Percentiles rank a stretch among this genome's conserved stretches.
Evolutionary conservation across 108 stramenopile genomes (phyloP).

Genomic region (Schizochytrium sp.): DNA sequence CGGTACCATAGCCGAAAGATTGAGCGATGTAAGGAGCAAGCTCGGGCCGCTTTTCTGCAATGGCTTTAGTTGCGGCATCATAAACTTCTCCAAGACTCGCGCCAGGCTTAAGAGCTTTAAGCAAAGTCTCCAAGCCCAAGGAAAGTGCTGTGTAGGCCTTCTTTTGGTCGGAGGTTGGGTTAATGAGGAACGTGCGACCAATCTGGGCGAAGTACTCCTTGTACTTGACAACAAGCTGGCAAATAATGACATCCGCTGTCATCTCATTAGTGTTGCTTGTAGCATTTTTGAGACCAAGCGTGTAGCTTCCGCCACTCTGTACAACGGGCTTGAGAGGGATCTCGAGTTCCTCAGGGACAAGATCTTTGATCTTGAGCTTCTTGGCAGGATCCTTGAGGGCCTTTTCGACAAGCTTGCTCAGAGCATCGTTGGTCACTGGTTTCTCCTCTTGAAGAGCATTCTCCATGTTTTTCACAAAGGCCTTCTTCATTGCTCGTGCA

Average conservation of each 20-base stretch:
- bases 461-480: neutral
- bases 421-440: neutral
- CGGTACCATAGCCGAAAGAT: constrained; percentile 30
- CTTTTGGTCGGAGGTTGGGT: constrained; percentile 70
- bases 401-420: neutral
- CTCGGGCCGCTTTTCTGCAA: neutral
- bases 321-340: constrained; percentile 65
- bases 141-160: constrained; percentile 49
- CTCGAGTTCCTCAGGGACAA: constrained; percentile 70
- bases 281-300: constrained; percentile 62
- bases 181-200: constrained; percentile 75
- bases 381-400: constrained; percentile 34
- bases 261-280: constrained; percentile 25
- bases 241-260: constrained; percentile 71
- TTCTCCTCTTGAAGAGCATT: neutral
- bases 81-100: constrained; percentile 43
- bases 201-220: constrained; percentile 71
- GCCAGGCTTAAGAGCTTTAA: constrained; percentile 33
- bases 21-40: constrained; percentile 42
- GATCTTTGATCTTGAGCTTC: constrained; percentile 68
- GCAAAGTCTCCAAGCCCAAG: neutral
- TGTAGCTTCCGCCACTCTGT: constrained; percentile 76
- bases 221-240: constrained; percentile 74
- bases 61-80: neutral
- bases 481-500: constrained; percentile 34